phyloP scores from a whole-genome alignment of 495 filamentous ascomycete species.

The Peziza echinospora region DNA sequence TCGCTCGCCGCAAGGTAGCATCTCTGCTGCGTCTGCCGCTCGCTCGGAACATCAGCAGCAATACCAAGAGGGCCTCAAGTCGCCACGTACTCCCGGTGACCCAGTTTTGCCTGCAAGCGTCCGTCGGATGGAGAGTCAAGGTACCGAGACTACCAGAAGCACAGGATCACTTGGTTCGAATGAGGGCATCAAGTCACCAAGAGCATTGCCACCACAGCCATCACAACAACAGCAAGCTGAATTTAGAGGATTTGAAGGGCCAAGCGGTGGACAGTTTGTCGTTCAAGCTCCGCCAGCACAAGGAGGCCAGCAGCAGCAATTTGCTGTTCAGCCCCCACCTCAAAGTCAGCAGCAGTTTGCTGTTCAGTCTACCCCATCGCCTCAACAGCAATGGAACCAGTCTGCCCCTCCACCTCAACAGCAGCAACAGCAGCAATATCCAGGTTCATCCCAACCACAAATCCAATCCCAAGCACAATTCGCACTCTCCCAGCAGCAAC shows the following conservation, averaged over 20 bases:
- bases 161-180: too few relatives aligned
- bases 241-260: too few relatives aligned
- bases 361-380: background rate
- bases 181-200: too few relatives aligned
- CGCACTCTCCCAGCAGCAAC: background rate
- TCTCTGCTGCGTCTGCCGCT: background rate
- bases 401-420: background rate
- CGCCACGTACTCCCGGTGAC: background rate
- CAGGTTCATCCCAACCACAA: background rate
- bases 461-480: too few relatives aligned
- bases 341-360: background rate
- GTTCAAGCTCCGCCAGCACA: too few relatives aligned
- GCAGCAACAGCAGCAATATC: background rate
- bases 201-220: background rate
- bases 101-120: background rate
- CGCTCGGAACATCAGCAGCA: background rate
- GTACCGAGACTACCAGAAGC: background rate
- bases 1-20: background rate
- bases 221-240: background rate
- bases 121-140: too few relatives aligned
- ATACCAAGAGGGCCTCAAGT: background rate
- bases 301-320: background rate
- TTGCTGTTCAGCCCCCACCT: background rate
- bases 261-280: too few relatives aligned
- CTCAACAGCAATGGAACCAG: background rate